Conservation (phyloP, 345 rosid genomes). For the Citrus trifoliata region DNA sequence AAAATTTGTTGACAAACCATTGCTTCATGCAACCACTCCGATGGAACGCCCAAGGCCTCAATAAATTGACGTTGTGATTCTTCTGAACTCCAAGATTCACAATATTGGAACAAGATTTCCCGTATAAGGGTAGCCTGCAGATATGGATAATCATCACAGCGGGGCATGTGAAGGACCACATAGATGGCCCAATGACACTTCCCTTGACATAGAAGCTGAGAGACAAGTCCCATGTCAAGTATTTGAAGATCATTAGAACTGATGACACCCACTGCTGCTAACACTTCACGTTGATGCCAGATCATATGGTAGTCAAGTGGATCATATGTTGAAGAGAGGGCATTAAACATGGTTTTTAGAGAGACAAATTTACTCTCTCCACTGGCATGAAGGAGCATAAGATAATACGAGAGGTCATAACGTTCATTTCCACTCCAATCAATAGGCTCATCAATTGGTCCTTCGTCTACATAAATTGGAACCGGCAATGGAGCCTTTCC, state of each 20-base stretch:
- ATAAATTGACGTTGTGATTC: slow-evolving; percentile 76
- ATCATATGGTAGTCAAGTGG: slow-evolving; percentile 99
- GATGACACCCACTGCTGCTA: slow-evolving; percentile 80
- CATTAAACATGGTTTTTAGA: slow-evolving; percentile 83
- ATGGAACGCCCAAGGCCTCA: slow-evolving; percentile 71
- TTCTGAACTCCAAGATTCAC: slow-evolving; percentile 82
- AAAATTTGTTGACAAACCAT: slow-evolving; percentile 48
- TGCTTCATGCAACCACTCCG: slow-evolving; percentile 91
- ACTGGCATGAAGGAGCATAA: slow-evolving; percentile 90
- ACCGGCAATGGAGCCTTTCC: slow-evolving; percentile 79
- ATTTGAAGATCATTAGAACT: slow-evolving; percentile 78
- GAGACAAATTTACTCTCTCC: slow-evolving; percentile 52
- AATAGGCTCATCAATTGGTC: slow-evolving; percentile 44
- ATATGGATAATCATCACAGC: slow-evolving; percentile 63
- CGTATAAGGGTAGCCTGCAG: slow-evolving; percentile 68
- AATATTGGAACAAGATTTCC: slow-evolving; percentile 87
- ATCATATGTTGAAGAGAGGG: slow-evolving; percentile 83
- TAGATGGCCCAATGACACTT: slow-evolving; percentile 96
- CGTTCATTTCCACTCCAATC: slow-evolving; percentile 39
- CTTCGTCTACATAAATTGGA: slow-evolving; percentile 91
- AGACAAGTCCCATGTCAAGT: slow-evolving; percentile 90
- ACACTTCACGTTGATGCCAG: slow-evolving; percentile 85
- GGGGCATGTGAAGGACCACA: slow-evolving; percentile 85
- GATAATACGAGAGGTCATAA: slow-evolving; percentile 84
- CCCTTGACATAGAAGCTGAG: slow-evolving; percentile 77